A percentile compares a stretch with the other conserved stretches of the same genome.
phyloP scores from a whole-genome alignment of 148 eudicot species.

The Amaranthus hypochondriacus region DNA sequence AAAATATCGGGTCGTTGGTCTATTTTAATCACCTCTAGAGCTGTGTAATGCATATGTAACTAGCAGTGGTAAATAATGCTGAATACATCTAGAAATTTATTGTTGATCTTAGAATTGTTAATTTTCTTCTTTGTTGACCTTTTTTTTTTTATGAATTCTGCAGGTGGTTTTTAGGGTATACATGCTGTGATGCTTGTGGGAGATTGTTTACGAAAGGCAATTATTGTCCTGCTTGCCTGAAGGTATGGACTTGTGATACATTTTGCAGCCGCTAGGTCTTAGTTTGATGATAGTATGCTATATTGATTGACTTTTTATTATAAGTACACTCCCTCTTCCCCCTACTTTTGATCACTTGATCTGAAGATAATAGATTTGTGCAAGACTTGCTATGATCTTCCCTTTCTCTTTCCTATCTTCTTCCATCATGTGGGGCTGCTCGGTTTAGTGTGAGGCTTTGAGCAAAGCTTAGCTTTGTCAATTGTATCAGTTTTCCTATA shows the following conservation, averaged over 20 bases:
- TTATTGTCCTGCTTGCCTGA: conserved; percentile 93
- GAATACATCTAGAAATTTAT: background rate
- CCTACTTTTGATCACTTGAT: background rate
- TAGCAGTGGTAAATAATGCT: background rate
- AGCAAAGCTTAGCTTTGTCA: background rate
- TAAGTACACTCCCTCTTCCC: background rate
- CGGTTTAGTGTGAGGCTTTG: background rate
- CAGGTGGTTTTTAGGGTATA: conserved; percentile 98
- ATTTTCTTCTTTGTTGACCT: background rate
- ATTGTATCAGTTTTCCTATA: no score
- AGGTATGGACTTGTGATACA: conserved; percentile 38
- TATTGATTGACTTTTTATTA: background rate
- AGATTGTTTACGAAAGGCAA: conserved; percentile 95
- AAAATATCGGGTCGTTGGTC: no score
- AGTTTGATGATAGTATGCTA: background rate
- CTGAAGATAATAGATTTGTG: background rate
- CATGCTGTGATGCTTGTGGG: conserved; percentile 99
- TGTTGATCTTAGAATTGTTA: background rate
- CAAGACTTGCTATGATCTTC: background rate
- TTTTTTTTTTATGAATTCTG: conserved; percentile 9
- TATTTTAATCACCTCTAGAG: background rate
- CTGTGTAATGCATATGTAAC: background rate
- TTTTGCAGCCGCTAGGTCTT: background rate
- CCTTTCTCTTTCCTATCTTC: background rate
- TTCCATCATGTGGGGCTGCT: no score